A percentile compares a stretch with the other conserved stretches of the same genome.
Evolutionary conservation across 2,329 filamentous ascomycete genomes (phyloP).

Genomic region (Colletotrichum sp.): DNA sequence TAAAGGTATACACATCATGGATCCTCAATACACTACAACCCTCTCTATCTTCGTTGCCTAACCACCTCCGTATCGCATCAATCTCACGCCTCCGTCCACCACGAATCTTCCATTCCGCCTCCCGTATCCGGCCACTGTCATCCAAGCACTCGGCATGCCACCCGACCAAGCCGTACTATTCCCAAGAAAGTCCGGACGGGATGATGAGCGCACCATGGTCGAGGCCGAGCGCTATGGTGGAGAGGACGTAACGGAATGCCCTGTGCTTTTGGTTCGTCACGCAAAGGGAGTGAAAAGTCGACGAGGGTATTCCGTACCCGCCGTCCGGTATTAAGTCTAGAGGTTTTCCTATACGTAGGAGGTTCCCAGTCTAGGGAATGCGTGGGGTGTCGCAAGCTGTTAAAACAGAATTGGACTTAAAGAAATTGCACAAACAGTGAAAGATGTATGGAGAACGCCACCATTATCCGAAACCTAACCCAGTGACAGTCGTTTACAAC

Average conservation of each 20-base stretch:
- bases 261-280: slow-evolving; percentile 20
- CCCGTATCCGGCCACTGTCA: neutral
- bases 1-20: slow-evolving; percentile 17
- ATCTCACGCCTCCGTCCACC: neutral
- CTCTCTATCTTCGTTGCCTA: slow-evolving; percentile 18
- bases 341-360: slow-evolving; percentile 43
- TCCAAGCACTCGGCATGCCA: slow-evolving; percentile 9
- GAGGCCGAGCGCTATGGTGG: neutral
- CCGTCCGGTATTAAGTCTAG: slow-evolving; percentile 49
- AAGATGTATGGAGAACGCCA: slow-evolving; percentile 25
- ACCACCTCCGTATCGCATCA: neutral
- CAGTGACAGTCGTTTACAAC: slow-evolving; percentile 45
- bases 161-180: neutral
- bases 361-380: slow-evolving; percentile 20
- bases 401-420: slow-evolving; percentile 13
- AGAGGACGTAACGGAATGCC: neutral
- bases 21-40: slow-evolving; percentile 18
- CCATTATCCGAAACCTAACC: slow-evolving; percentile 20
- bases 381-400: slow-evolving; percentile 16
- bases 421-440: slow-evolving; percentile 21
- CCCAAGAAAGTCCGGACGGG: slow-evolving; percentile 4
- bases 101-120: neutral
- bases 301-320: slow-evolving; percentile 19
- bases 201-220: neutral
- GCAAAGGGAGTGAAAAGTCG: slow-evolving; percentile 31